Percentiles rank a stretch among this genome's conserved stretches.
phyloP scores from a whole-genome alignment of 352 stramenopile species.

The Phytophthora capsici region DNA sequence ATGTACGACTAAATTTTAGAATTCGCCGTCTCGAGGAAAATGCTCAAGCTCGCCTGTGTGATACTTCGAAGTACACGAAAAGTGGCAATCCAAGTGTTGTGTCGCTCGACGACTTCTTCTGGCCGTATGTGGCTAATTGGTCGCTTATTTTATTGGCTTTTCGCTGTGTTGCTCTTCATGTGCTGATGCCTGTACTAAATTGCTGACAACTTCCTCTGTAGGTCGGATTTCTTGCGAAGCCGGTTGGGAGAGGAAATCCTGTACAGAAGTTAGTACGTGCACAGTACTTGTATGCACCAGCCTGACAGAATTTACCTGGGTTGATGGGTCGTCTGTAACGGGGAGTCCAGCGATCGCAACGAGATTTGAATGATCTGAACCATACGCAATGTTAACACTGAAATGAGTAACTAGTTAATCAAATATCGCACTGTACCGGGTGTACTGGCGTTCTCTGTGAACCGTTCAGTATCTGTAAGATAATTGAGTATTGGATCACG shows the following conservation, averaged over 20 bases:
- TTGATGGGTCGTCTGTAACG: background rate
- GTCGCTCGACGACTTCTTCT: no score
- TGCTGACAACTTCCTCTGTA: background rate
- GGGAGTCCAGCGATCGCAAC: constrained; percentile 16
- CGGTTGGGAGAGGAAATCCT: background rate
- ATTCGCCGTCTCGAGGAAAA: no score
- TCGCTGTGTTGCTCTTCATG: background rate
- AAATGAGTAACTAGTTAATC: background rate
- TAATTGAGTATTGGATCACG: constrained; percentile 61
- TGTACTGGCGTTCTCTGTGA: constrained; percentile 57
- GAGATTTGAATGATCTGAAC: constrained; percentile 24
- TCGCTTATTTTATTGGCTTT: constrained; percentile 33
- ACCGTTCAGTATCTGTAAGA: constrained; percentile 62
- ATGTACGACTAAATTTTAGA: no score
- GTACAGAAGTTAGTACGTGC: background rate
- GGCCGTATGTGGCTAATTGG: constrained; percentile 3
- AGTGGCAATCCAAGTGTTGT: no score
- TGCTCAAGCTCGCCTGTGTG: no score
- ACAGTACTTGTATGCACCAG: background rate
- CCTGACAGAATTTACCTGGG: constrained; percentile 8
- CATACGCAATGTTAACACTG: background rate
- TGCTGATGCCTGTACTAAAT: constrained; percentile 1
- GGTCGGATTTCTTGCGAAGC: constrained; percentile 3
- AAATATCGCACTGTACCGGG: no score
- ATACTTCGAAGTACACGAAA: no score